These are phyloP conservation scores for Violaceomyces palustris DNA, from an alignment of 1,284 basidiomycete genomes.

Conservation along the genomic window DNA sequence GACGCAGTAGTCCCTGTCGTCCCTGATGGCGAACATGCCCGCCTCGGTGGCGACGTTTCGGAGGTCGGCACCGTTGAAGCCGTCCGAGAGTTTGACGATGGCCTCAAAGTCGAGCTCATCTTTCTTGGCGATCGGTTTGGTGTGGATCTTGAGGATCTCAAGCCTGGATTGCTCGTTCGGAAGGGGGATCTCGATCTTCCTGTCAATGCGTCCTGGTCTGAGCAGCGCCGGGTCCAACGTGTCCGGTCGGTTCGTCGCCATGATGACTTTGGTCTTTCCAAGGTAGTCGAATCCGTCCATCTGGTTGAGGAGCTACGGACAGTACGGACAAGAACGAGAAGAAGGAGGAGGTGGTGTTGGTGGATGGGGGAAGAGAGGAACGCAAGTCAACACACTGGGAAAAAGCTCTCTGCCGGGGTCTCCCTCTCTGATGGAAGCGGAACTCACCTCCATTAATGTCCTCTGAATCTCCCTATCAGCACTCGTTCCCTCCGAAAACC, in stretches of 20 bases:
- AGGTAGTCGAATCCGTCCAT: constrained; percentile 99
- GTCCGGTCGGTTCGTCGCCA: constrained; percentile 59
- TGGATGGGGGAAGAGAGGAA: not conserved
- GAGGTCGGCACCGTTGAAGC: constrained; percentile 62
- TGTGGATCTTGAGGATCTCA: constrained; percentile 97
- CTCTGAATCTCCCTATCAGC: constrained; percentile 98
- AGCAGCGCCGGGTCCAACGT: constrained; percentile 95
- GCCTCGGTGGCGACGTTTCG: constrained; percentile 96
- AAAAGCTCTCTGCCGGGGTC: too few relatives aligned
- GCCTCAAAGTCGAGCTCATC: constrained; percentile 57
- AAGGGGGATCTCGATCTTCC: constrained; percentile 96
- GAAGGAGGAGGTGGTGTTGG: too few relatives aligned
- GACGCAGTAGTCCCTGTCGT: constrained; percentile 64
- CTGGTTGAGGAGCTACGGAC: constrained; percentile 84
- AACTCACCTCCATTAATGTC: constrained; percentile 91
- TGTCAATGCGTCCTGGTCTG: constrained; percentile 89
- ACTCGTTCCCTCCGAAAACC: constrained; percentile 96
- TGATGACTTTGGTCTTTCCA: constrained; percentile 93
- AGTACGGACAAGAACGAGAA: not conserved
- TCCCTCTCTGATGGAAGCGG: too few relatives aligned
- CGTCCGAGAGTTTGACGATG: constrained; percentile 68
- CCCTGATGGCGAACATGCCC: constrained; percentile 97
- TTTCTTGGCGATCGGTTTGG: constrained; percentile 82
- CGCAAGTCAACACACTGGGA: not conserved
- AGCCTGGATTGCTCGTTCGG: constrained; percentile 91